Base-by-base conservation (phyloP, 2,329 filamentous ascomycete species). In the Sporothrix curviconia region DNA sequence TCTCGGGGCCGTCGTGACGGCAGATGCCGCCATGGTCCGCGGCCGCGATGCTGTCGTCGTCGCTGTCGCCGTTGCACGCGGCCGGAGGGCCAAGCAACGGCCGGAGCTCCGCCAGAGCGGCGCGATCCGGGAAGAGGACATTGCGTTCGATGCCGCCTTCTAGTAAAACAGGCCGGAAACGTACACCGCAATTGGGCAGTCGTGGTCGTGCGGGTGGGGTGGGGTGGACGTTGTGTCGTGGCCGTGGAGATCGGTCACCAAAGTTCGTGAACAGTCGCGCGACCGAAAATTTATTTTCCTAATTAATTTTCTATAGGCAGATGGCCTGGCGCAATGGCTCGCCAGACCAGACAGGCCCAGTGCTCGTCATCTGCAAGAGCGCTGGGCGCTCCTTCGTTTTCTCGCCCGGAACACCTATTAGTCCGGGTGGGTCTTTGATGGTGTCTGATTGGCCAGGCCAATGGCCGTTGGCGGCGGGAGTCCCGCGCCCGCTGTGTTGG, bases 61-160 rank as follows among this genome's bases (percentile, higher is more conserved):
- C 25, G 51, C 28, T 5, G 62, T 24, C 47, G 63, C 58, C 59
- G 67, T 66, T 46, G 72, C 68, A 62, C 70, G 66, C 39, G 72
- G 62, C 55, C 73, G 70, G 47, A 75, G 61, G 37, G 72, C 69
- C 50, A 78, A 68, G 43, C 72, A 68, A 59, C 74, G 71, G 66
- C 73, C 71, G 54, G 70, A 71, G 63, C 58, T 54, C 56, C 56
- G 54, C 60, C 69, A 66, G 63, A 77, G 74, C 40, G 83, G 63
- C 61, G 76, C 78, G 64, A 81, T 69, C 69, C 79, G 74, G 58
- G 81, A 76, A 7, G 59, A 51, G 64, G 81, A 76, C 82, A 85
- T 85, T 11, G 57, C 49, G 22, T 5, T 17, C 25, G 34, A 40
- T 30, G n/a, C 19, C 12, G 14, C 34, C 36, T 22, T 52, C 19